These are phyloP conservation scores for Diaporthe amygdali DNA, from an alignment of 2,329 filamentous ascomycete species.

Conservation along the genomic window DNA sequence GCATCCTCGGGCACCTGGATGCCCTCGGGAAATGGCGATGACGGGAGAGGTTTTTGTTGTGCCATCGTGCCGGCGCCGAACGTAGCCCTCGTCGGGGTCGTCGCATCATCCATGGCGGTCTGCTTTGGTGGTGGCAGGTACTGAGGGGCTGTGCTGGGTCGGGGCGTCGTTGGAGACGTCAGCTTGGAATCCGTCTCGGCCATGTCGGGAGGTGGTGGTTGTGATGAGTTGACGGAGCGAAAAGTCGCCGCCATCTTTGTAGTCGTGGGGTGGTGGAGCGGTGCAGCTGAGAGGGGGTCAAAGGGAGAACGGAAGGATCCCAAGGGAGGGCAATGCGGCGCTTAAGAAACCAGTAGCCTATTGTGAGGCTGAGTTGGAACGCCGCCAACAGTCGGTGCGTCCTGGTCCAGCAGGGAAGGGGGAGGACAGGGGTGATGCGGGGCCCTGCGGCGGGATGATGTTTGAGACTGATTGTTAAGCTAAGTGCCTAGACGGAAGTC, in stretches of 20 bases:
- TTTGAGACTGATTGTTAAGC: slow-evolving; percentile 35
- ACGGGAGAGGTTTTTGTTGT: slow-evolving; percentile 59
- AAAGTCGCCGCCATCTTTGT: slow-evolving; percentile 60
- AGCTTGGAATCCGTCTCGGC: slow-evolving; percentile 59
- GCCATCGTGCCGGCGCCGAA: slow-evolving; percentile 49
- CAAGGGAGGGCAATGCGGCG: slow-evolving; percentile 29
- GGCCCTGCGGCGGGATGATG: slow-evolving; percentile 32
- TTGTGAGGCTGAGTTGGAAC: slow-evolving; percentile 37
- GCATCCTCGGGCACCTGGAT: slow-evolving; percentile 50
- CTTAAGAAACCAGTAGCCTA: slow-evolving; percentile 32
- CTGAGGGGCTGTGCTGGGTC: slow-evolving; percentile 40
- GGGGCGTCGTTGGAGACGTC: slow-evolving; percentile 41
- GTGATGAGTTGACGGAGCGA: slow-evolving; percentile 63
- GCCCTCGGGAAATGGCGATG: slow-evolving; percentile 56
- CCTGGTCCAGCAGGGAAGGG: slow-evolving; percentile 19
- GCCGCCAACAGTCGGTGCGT: slow-evolving; percentile 30
- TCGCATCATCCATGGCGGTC: slow-evolving; percentile 49
- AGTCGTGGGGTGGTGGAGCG: slow-evolving; percentile 1
- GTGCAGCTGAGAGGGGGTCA: slow-evolving; percentile 23
- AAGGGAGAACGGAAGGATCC: slow-evolving; percentile 24
- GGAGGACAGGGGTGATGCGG: slow-evolving; percentile 36
- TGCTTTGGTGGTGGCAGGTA: slow-evolving; percentile 21
- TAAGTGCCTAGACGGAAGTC: slow-evolving; percentile 19
- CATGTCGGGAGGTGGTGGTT: slow-evolving; percentile 45
- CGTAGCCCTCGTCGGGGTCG: slow-evolving; percentile 68